Percentiles rank a stretch among this genome's conserved stretches.
These are phyloP conservation scores for Kodamaea sp. DNA, from an alignment of 1,139 yeast genomes.

Conservation along the genomic window DNA sequence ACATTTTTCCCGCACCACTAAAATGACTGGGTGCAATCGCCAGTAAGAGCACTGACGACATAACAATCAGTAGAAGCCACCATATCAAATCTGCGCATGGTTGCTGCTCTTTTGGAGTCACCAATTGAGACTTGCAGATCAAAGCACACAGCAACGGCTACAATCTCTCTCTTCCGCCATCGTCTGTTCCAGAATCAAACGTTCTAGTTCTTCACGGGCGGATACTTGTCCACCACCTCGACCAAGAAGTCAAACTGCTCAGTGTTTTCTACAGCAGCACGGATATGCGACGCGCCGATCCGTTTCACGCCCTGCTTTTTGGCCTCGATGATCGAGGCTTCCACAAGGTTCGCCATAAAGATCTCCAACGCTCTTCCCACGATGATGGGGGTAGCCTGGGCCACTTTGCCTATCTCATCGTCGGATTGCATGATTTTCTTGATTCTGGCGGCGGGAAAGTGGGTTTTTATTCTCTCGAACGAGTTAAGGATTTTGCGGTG, in stretches of 20 bases:
- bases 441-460: conserved; percentile 95
- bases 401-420: conserved; percentile 97
- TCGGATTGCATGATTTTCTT: conserved; percentile 97
- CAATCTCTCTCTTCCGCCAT: too few relatives aligned
- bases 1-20: too few relatives aligned
- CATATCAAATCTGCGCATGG: too few relatives aligned
- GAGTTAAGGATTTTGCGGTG: conserved; percentile 34
- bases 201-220: conserved; percentile 35
- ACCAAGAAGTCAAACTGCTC: conserved; percentile 92
- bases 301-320: conserved; percentile 74
- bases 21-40: too few relatives aligned
- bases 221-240: conserved; percentile 68
- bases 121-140: too few relatives aligned
- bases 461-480: conserved; percentile 73
- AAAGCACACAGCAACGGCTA: too few relatives aligned
- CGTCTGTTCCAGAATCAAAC: too few relatives aligned
- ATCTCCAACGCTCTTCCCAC: conserved; percentile 94
- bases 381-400: conserved; percentile 96
- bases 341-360: conserved; percentile 86
- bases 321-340: conserved; percentile 80
- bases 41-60: too few relatives aligned
- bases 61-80: too few relatives aligned
- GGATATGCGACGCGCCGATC: conserved; percentile 79
- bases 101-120: too few relatives aligned
- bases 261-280: conserved; percentile 78